These are phyloP conservation scores for Penicillium cataractarum DNA, from an alignment of 495 filamentous ascomycete species.

Conservation along the genomic window DNA sequence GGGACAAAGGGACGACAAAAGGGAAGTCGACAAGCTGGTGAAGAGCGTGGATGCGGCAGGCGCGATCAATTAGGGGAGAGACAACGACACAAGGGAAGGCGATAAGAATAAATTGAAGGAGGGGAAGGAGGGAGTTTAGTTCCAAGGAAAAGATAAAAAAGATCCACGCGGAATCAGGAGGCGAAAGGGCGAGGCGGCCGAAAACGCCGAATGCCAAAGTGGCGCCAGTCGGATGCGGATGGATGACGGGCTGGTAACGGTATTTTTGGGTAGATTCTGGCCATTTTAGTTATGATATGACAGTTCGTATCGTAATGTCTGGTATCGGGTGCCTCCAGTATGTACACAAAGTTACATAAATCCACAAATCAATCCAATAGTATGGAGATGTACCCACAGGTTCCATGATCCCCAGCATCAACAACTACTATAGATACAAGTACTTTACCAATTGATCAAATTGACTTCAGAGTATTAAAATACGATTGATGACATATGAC, in stretches of 20 bases:
- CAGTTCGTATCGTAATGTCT: not conserved
- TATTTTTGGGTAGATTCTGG: not conserved
- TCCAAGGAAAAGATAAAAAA: constrained; percentile 16
- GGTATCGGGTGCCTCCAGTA: not conserved
- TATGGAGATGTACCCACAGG: constrained; percentile 1
- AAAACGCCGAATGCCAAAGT: constrained; percentile 3
- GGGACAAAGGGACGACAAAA: constrained; percentile 12
- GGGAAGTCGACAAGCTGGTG: constrained; percentile 24
- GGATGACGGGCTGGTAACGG: not conserved
- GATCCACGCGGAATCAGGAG: constrained; percentile 24
- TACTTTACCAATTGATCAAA: too few relatives aligned
- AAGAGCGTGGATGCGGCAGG: constrained; percentile 13
- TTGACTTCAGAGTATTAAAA: too few relatives aligned
- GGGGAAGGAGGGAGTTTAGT: constrained; percentile 1
- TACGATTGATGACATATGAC: not conserved
- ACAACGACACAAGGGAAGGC: constrained; percentile 3
- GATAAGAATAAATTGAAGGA: constrained; percentile 12
- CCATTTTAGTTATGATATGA: too few relatives aligned
- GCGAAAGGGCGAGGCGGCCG: constrained; percentile 5
- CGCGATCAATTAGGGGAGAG: constrained; percentile 9
- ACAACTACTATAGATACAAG: too few relatives aligned
- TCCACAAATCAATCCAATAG: not conserved
- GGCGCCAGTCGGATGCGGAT: constrained; percentile 15
- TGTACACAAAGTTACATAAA: not conserved
- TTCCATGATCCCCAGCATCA: not conserved